Conservation (phyloP, 225 moss, liverwort and hornwort genomes). For the Marchantia polymorpha region DNA sequence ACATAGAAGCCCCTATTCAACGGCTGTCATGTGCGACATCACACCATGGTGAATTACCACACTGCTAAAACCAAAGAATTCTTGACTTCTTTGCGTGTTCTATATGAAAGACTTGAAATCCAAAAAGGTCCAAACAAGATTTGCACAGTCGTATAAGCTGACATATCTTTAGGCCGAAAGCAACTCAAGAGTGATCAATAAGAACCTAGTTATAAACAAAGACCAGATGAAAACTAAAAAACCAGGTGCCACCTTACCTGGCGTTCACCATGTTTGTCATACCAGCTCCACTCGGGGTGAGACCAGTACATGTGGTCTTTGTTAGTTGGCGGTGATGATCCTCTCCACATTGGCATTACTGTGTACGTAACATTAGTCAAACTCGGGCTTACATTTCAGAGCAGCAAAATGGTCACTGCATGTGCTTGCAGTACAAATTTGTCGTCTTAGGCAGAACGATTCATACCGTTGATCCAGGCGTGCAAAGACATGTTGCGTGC, state of each 20-base stretch:
- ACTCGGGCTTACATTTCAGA: background rate
- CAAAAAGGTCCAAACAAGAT: no score
- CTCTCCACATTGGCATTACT: slow-evolving; percentile 51
- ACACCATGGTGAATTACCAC: background rate
- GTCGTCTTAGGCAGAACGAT: background rate
- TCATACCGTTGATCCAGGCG: slow-evolving; percentile 38
- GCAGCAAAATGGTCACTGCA: background rate
- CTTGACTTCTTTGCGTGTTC: background rate
- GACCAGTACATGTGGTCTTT: slow-evolving; percentile 36
- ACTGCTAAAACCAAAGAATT: no score
- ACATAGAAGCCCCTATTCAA: slow-evolving; percentile 40
- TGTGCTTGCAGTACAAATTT: background rate
- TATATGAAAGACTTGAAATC: background rate
- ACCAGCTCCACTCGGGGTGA: slow-evolving; percentile 47
- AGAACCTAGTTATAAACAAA: no score
- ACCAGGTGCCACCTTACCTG: slow-evolving; percentile 16
- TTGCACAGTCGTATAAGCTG: no score
- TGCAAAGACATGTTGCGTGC: slow-evolving; percentile 39
- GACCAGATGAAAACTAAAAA: no score
- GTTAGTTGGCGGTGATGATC: slow-evolving; percentile 31
- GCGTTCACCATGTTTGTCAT: slow-evolving; percentile 31
- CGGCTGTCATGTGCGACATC: slow-evolving; percentile 19
- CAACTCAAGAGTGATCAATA: no score
- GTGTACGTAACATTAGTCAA: background rate
- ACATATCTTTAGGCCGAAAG: no score